These are phyloP conservation scores for Globisporangium mamillatum DNA, from an alignment of 352 stramenopile species.

Conservation along the genomic window DNA sequence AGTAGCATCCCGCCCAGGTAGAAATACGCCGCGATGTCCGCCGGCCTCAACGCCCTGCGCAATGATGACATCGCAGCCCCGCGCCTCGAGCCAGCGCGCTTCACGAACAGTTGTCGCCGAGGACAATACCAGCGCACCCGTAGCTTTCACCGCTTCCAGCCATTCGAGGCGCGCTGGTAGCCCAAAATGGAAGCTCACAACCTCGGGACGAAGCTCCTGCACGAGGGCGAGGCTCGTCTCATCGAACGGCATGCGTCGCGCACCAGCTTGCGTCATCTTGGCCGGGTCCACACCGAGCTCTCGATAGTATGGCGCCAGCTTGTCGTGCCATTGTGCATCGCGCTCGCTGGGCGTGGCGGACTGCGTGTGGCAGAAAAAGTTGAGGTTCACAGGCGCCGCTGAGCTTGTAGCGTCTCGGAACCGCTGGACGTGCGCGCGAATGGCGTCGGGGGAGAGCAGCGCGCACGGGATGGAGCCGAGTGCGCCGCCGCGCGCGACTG, in stretches of 20 bases:
- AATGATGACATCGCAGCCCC: slow-evolving; percentile 43
- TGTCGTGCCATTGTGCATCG: slow-evolving; percentile 17
- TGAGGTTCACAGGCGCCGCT: slow-evolving; percentile 41
- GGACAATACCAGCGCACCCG: background rate
- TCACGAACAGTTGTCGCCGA: slow-evolving; percentile 20
- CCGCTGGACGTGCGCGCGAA: slow-evolving; percentile 23
- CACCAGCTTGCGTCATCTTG: background rate
- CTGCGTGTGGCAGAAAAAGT: slow-evolving; percentile 52
- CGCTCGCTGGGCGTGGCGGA: slow-evolving; percentile 15
- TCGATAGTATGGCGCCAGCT: slow-evolving; percentile 22
- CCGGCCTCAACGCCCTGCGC: slow-evolving; percentile 60
- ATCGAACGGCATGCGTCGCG: slow-evolving; percentile 21
- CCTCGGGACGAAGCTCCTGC: slow-evolving; percentile 34
- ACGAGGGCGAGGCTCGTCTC: slow-evolving; percentile 43
- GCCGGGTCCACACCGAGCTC: background rate
- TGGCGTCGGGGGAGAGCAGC: slow-evolving; percentile 29
- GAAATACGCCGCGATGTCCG: slow-evolving; percentile 53
- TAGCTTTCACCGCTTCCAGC: slow-evolving; percentile 29
- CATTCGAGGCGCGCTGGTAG: slow-evolving; percentile 26
- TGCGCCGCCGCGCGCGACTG: slow-evolving; percentile 37
- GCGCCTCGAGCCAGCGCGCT: slow-evolving; percentile 45
- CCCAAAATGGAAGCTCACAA: slow-evolving; percentile 75
- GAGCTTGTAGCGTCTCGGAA: background rate
- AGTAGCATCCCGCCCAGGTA: background rate
- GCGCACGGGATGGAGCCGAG: slow-evolving; percentile 49